Base-by-base conservation (phyloP, 805 yeast species). In the Suhomyces pyralidae region DNA sequence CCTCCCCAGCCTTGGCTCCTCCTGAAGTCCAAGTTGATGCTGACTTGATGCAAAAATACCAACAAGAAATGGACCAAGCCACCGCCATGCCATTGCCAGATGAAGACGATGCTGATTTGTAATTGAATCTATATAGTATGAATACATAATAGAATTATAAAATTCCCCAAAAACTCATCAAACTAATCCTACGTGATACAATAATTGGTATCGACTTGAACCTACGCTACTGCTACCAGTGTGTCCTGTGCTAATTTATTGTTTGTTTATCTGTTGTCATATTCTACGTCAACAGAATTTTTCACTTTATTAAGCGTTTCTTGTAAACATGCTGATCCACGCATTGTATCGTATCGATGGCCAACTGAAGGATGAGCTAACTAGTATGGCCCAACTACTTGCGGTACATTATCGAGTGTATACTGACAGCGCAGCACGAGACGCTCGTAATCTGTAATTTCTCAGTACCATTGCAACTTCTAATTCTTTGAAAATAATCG, bases 11-110 rank as follows among this genome's bases (percentile, higher is more conserved):
- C 62, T 85, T 94, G 78, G 97, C 97, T 70, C 99, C 99, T 67
- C 98, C 99, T 70, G 99, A 94, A 84, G 98, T 93, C 65, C 88
- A 86, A 73, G 97, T 94, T 68, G 99, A 94, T 72, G 90, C 89
- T 65, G 94, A 87, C 68, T 84, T 94, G 80, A 90, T 94, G 97
- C 88, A 85, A 81, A 92, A 93, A 81, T 94, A 94, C 83, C 97
- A 94, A 84, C 96, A 91, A 73, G 99, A 94, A 82, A 93, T 94
- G 96, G 97, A 90, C 76, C 96, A 89, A 80, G 99, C 99, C 69
- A 90, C 98, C 65, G 97, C 97, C 63, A 83, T 94, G 84, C 99
- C 99, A 76, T 87, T 94, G 77, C 99, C 99, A 64, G 99, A 94
- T 81, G 99, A 94, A 82, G 99, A 94, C 75, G 99, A 94, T 71